Percentiles rank a stretch among this genome's conserved stretches.
Evolutionary conservation across 257 asterid species (phyloP).

Genomic region (Nicotiana otophora): DNA sequence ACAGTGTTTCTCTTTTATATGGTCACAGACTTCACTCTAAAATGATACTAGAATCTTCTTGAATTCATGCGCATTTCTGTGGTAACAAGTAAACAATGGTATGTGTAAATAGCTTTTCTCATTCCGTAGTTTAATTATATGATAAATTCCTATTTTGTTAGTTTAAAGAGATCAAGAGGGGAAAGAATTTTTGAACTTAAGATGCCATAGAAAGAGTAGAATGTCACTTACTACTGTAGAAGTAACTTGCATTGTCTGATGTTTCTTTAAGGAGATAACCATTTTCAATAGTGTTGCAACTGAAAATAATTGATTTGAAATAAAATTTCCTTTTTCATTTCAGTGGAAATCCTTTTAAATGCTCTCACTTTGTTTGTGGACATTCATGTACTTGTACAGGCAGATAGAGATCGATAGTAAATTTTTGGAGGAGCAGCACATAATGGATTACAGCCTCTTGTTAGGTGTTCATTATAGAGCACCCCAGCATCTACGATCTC

Average conservation of each 20-base stretch:
- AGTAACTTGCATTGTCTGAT: background rate
- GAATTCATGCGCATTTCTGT: background rate
- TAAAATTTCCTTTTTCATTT: background rate
- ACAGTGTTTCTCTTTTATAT: background rate
- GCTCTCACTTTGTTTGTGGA: background rate
- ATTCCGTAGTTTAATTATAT: background rate
- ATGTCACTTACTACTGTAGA: background rate
- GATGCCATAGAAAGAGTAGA: background rate
- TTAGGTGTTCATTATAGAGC: constrained; percentile 95
- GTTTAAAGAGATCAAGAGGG: background rate
- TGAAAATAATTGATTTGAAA: background rate
- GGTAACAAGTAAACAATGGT: background rate
- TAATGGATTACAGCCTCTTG: constrained; percentile 96
- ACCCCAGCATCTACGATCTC: constrained; percentile 77
- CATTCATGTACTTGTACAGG: constrained; percentile 34
- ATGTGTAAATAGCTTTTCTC: background rate
- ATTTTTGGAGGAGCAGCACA: constrained; percentile 85
- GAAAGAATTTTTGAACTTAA: background rate
- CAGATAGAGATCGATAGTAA: constrained; percentile 87
- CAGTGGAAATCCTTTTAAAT: background rate
- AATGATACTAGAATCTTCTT: background rate
- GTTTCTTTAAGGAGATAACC: background rate
- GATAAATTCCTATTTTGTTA: background rate
- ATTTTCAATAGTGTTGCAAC: background rate
- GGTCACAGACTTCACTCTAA: background rate